These are phyloP conservation scores for Prillingera fragicola DNA, from an alignment of 1,284 basidiomycete genomes.

Conservation along the genomic window DNA sequence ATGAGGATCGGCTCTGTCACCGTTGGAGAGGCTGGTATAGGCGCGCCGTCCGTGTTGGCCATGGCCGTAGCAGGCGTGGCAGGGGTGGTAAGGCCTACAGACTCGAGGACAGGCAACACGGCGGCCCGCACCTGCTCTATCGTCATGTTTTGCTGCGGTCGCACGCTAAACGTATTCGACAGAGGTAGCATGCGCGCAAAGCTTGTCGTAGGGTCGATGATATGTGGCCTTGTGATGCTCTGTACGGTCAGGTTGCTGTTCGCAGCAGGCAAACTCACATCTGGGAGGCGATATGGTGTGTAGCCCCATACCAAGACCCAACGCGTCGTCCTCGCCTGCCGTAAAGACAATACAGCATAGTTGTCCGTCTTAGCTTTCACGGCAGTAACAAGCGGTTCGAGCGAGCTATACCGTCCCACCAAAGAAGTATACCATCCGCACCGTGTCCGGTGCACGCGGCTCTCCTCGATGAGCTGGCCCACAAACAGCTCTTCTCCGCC, in stretches of 20 bases:
- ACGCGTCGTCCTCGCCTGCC: slow-evolving; percentile 76
- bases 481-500: slow-evolving; percentile 85
- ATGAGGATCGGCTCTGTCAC: slow-evolving; percentile 49
- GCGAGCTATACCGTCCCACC: slow-evolving; percentile 75
- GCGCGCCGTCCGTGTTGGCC: too few species aligned
- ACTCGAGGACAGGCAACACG: slow-evolving; percentile 17
- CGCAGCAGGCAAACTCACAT: slow-evolving; percentile 55
- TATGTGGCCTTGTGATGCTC: slow-evolving; percentile 19
- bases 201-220: slow-evolving; percentile 50
- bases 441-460: slow-evolving; percentile 51
- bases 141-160: slow-evolving; percentile 12
- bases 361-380: slow-evolving; percentile 66
- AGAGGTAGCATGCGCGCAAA: slow-evolving; percentile 54
- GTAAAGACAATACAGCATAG: slow-evolving; percentile 74
- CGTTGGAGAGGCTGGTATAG: too few species aligned
- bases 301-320: slow-evolving; percentile 89
- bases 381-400: slow-evolving; percentile 57
- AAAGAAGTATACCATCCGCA: slow-evolving; percentile 73
- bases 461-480: slow-evolving; percentile 69
- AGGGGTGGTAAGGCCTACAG: slow-evolving; percentile 1
- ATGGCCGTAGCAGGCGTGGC: too few species aligned
- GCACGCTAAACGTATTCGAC: slow-evolving; percentile 34
- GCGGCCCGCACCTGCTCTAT: slow-evolving; percentile 43
- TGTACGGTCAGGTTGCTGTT: slow-evolving; percentile 3
- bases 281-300: slow-evolving; percentile 59